Evolutionary conservation across 345 rosid species (phyloP).

Genomic region (Salix dunnii): DNA sequence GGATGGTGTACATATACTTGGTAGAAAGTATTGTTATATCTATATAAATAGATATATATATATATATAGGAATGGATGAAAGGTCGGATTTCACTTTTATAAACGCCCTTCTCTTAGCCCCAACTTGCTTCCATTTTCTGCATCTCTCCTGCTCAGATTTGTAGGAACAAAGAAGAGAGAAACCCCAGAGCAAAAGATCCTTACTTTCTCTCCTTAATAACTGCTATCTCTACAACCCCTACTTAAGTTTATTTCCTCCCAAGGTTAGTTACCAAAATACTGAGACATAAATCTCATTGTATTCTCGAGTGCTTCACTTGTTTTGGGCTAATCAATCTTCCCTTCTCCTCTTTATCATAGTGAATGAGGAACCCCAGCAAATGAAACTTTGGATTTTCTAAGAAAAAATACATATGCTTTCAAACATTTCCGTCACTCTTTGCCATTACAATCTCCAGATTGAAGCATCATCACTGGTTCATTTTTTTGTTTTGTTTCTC

Average conservation of each 20-base stretch:
- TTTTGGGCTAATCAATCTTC: slow-evolving; percentile 28
- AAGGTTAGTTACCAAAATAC: slow-evolving; percentile 40
- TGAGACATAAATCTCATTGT: slow-evolving; percentile 31
- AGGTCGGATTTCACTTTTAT: slow-evolving; percentile 30
- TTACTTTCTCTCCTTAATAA: slow-evolving; percentile 23
- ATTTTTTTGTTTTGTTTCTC: not conserved
- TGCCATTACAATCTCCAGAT: not conserved
- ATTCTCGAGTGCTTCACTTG: slow-evolving; percentile 38
- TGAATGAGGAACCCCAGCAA: slow-evolving; percentile 2
- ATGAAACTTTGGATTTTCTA: not conserved
- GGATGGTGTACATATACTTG: not conserved
- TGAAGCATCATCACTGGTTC: not conserved
- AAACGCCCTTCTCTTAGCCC: slow-evolving; percentile 29
- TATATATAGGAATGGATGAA: not conserved
- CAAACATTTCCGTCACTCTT: not conserved
- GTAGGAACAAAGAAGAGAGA: slow-evolving; percentile 26
- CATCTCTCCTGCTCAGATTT: slow-evolving; percentile 35
- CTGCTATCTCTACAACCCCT: slow-evolving; percentile 10
- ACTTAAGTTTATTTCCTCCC: slow-evolving; percentile 21
- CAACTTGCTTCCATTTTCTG: slow-evolving; percentile 39
- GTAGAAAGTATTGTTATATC: not conserved
- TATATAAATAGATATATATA: not conserved
- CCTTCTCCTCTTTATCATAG: not conserved
- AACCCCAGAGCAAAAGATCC: slow-evolving; percentile 9
- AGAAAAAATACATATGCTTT: not conserved